Base-by-base conservation (phyloP, 1,139 yeast species). In the Hemisphaericaspora subhashii region DNA sequence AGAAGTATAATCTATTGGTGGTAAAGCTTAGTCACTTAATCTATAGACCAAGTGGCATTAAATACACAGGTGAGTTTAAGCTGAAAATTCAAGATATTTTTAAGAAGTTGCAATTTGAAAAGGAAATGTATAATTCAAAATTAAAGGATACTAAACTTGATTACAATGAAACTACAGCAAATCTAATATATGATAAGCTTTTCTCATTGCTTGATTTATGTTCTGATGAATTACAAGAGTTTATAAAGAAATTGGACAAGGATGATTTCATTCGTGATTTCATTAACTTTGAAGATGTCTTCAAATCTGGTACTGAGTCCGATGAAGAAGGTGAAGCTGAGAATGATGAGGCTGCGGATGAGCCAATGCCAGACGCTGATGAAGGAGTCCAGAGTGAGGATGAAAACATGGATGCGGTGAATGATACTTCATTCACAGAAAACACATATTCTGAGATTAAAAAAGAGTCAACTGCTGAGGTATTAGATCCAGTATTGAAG, bases 261-360 rank as follows among this genome's bases (percentile, higher is more conserved):
- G 62, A 57, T n/a, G 65, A 57, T 16, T 67, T 66, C 39, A 45
- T 60, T 13, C 52, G 53, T 12, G 71, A 67, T 33, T 66, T 64
- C 43, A 52, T 60, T 31, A 57, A 63, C 42, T 61, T 58, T 39
- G 57, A 56, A 22, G 53, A 50, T 14, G 42, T 49, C 5, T 44
- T 52, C 24, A 46, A 44, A 16, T 38, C 40, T 9, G 37, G 40
- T 33, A 40, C 43, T 18, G 46, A 42, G 8, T 51, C 35, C 0
- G 48, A 39, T 8, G 54, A 45, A 5, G 51, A 41, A 4, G 47
- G 36, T 2, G 56, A 43, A 5, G 50, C 41, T 2, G 51, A 41
- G 8, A 57, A 46, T 3, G 52, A 43, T 1, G 54, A 44, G 8
- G 54, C 50, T 1, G 52, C 47, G n/a, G 53, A 45, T 30, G 41